phyloP scores from a whole-genome alignment of 768 basidiomycete genomes.

The Pleurotus sapidus region DNA sequence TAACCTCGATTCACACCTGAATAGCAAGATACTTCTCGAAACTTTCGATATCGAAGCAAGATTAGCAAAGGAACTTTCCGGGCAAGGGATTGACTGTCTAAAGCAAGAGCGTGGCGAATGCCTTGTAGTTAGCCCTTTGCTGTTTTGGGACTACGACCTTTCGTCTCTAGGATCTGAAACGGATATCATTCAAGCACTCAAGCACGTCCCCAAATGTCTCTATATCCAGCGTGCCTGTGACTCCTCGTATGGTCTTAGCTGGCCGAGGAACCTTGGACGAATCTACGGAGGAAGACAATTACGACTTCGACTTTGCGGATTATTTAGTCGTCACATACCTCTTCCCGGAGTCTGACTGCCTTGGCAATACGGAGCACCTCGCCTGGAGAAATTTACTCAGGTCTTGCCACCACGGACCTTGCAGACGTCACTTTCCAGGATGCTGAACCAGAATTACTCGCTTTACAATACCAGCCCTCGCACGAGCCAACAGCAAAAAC shows the following conservation, averaged over 20 bases:
- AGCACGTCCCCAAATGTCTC: slow-evolving; percentile 50
- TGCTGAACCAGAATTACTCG: slow-evolving; percentile 37
- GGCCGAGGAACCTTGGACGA: slow-evolving; percentile 59
- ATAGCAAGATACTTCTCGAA: slow-evolving; percentile 57
- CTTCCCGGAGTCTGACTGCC: slow-evolving; percentile 74
- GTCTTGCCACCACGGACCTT: slow-evolving; percentile 31
- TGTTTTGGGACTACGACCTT: slow-evolving; percentile 72
- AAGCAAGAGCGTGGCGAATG: slow-evolving; percentile 52
- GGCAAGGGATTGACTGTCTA: slow-evolving; percentile 49
- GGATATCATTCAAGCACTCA: slow-evolving; percentile 60
- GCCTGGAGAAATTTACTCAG: slow-evolving; percentile 60
- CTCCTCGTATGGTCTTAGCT: slow-evolving; percentile 75
- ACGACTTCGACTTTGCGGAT: slow-evolving; percentile 53
- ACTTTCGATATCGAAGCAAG: slow-evolving; percentile 66
- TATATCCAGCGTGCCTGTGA: slow-evolving; percentile 61
- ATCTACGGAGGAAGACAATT: slow-evolving; percentile 29
- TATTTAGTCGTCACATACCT: slow-evolving; percentile 82
- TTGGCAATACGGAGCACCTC: slow-evolving; percentile 56
- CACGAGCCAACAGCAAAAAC: slow-evolving; percentile 36
- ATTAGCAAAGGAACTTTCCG: slow-evolving; percentile 39
- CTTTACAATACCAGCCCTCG: slow-evolving; percentile 46
- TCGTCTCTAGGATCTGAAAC: slow-evolving; percentile 46
- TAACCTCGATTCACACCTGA: slow-evolving; percentile 52
- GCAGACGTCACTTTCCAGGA: slow-evolving; percentile 40
- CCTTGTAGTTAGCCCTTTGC: slow-evolving; percentile 69